Evolutionary conservation across 148 eudicot species (phyloP).

Genomic region (Rhododendron ferrugineum): DNA sequence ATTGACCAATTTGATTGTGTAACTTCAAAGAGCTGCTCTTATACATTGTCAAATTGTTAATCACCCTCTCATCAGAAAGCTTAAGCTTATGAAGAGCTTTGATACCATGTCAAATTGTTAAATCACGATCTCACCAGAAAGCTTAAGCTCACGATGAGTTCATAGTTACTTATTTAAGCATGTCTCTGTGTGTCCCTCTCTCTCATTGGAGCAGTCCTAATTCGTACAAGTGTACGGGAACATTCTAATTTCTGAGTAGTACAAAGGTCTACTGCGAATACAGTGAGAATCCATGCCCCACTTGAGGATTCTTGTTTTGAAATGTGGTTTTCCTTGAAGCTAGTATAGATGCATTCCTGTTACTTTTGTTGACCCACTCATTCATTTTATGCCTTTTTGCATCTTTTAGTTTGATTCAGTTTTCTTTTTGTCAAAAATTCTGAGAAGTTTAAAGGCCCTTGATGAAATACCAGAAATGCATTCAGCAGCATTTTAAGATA

Average conservation of each 20-base stretch:
- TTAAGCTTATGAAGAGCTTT: background rate
- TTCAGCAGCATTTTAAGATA: no score
- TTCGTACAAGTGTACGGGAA: background rate
- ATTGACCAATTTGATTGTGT: background rate
- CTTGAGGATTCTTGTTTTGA: background rate
- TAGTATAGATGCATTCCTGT: background rate
- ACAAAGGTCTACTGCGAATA: background rate
- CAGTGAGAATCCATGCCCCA: background rate
- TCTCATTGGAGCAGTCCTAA: background rate
- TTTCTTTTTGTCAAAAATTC: background rate
- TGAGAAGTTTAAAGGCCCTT: background rate
- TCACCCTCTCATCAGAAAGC: background rate
- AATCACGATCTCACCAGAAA: background rate
- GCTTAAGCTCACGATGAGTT: background rate
- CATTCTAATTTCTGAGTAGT: background rate
- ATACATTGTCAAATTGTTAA: background rate
- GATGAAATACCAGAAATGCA: no score
- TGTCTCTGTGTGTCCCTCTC: background rate
- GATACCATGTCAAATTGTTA: background rate
- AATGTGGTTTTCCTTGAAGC: background rate
- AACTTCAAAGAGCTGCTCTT: background rate
- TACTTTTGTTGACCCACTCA: background rate
- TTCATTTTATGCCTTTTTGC: background rate
- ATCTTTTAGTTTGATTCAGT: background rate
- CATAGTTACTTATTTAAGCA: background rate